Evolutionary conservation across 1,284 basidiomycete genomes (phyloP), one percentile per base, ranked within the genome.

Genomic region (Trichosporon sp.): DNA sequence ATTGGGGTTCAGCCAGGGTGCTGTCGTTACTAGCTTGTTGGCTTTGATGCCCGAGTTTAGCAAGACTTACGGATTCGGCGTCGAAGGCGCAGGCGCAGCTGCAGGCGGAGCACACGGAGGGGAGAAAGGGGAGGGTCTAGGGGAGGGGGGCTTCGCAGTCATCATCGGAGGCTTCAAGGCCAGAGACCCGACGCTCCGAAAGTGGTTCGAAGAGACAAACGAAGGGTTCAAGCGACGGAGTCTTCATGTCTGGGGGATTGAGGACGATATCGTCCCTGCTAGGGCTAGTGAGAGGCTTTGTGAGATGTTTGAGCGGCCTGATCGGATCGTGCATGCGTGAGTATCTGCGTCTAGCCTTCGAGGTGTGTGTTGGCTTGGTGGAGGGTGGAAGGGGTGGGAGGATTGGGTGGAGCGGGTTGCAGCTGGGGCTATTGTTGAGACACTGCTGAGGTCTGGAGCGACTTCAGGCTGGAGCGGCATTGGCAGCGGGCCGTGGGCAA

Each of bases 1-100:
- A 13, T 86, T 94, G 73, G 90, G 90, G 6, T 91, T 91, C 78
- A 89, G 89, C 64, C 91, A 94, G 81, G 91, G 91, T 31, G 91
- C 88, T 16, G 86, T 86, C 10, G 86, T 92, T 81, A 91, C 90
- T 31, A 87, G 86, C 5, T 73, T 91, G 23, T 80, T 92, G 32
- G 78, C 86, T 32, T 81, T 81, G 61, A 85, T 49, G 85, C 86
- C 40, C 86, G 88, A 79, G 85, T 87, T 65, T 86, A 44, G 40
- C 9, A 21, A 44, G 2, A 70, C 68, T 9, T 89, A 58, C n/a
- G 23, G 21, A 16, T 62, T 84, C 58, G 73, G 82, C 6, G 83
- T 91, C n/a, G n/a, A n/a, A n/a, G n/a, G n/a, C n/a, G n/a, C n/a
- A n/a, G n/a, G n/a, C n/a, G n/a, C n/a, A n/a, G n/a, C n/a, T n/a